phyloP scores from a whole-genome alignment of 2,329 filamentous ascomycete species.

The Aureobasidium musti region DNA sequence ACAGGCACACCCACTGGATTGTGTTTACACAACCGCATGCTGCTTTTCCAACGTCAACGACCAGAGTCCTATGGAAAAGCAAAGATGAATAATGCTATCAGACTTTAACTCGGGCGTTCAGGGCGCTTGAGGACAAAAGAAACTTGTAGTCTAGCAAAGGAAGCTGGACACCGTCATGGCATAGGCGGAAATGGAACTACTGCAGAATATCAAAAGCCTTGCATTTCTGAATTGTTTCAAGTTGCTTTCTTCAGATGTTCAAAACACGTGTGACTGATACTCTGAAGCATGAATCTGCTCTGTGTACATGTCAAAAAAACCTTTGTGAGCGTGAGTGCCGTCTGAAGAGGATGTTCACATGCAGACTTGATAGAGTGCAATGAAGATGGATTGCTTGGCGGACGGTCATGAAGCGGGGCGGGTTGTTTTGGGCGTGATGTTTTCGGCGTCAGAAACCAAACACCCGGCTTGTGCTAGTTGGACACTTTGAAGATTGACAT shows the following conservation, averaged over 20 bases:
- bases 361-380: background rate
- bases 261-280: background rate
- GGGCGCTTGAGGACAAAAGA: background rate
- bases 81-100: background rate
- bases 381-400: slow-evolving; percentile 12
- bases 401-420: background rate
- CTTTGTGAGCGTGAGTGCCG: background rate
- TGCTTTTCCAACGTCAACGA: slow-evolving; percentile 2
- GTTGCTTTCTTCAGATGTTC: background rate
- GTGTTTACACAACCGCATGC: background rate
- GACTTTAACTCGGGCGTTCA: slow-evolving; percentile 7
- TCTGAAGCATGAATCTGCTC: no score
- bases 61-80: background rate
- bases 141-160: background rate
- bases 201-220: slow-evolving; percentile 18
- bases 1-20: background rate
- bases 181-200: slow-evolving; percentile 7
- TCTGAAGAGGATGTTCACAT: no score
- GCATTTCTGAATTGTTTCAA: background rate
- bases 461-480: slow-evolving; percentile 12
- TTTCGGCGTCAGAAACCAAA: slow-evolving; percentile 24
- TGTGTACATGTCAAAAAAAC: no score
- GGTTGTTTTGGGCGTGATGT: background rate
- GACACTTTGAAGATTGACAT: background rate
- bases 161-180: background rate